These are phyloP conservation scores for Syzygium aqueum DNA, from an alignment of 345 rosid species.

Conservation along the genomic window DNA sequence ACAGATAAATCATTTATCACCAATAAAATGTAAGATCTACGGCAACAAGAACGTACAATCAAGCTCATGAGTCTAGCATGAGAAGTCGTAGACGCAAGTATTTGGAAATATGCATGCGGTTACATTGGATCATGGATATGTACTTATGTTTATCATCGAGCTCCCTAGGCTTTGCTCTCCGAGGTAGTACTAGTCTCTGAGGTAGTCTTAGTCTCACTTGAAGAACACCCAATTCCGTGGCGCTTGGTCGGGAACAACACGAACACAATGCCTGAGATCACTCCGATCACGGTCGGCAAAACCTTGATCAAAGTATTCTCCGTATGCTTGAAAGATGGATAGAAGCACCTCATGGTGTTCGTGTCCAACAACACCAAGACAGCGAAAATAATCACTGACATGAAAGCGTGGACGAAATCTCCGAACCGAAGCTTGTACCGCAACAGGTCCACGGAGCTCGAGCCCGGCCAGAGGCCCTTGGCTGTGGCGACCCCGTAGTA, in stretches of 20 bases:
- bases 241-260: conserved; percentile 61
- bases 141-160: neutral
- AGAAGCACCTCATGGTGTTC: conserved; percentile 55
- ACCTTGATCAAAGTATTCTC: conserved; percentile 45
- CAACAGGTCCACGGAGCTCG: conserved; percentile 31
- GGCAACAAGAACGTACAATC: neutral
- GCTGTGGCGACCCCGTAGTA: conserved; percentile 52
- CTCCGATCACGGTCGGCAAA: conserved; percentile 63
- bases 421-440: conserved; percentile 36
- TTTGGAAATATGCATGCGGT: neutral
- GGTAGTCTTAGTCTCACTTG: neutral
- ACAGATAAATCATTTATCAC: neutral
- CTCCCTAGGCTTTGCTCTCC: neutral
- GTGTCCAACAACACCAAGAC: conserved; percentile 46
- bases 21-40: neutral
- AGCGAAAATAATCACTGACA: conserved; percentile 41
- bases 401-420: conserved; percentile 59
- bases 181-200: neutral
- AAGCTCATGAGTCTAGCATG: neutral
- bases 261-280: conserved; percentile 35
- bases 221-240: conserved; percentile 68
- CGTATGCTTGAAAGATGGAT: conserved; percentile 39
- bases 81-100: neutral
- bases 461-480: conserved; percentile 53
- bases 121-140: neutral